Evolutionary conservation across 1,284 basidiomycete genomes (phyloP), one percentile per base, ranked within the genome.

Genomic region (Veloboletus limbatus): DNA sequence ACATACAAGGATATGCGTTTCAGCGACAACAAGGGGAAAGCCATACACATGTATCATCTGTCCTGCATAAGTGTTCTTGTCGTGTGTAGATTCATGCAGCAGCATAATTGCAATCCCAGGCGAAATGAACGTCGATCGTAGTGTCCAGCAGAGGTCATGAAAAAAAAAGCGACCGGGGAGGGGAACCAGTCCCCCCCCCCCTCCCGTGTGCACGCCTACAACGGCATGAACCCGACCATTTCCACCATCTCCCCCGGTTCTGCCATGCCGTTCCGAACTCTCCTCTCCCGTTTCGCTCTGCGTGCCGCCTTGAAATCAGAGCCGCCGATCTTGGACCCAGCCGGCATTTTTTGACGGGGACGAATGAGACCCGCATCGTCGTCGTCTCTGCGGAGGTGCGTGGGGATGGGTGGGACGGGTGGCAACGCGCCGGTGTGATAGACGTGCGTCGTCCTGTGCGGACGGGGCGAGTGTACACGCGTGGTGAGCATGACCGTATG

Each of bases 281-380:
- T 59, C 2, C 57, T 51, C 20, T 65, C 59, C 14, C 62, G 54
- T 30, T 65, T 62, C 2, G 63, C 55, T 14, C 53, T 50, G 5
- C 49, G 42, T 2, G 62, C 63, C 0, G 63, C 58, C 40, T 65
- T 66, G 58, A 66, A 66, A 1, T 65, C 63, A 2, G 60, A 28
- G 0, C 59, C 57, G 1, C 61, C 61, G 2, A 63, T 45, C 27
- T 26, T 58, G 18, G 61, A 67, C 0, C 61, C 65, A 0, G 55
- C 61, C 0, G 50, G 33, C 34, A 56, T 6, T 16, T 63, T 59
- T 10, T 40, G 39, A n/a, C 61, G 61, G 1, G 49, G 45, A 1
- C 52, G 54, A 14, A 63, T n/a, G 16, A 63, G 48, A 0, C 61
- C 63, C 0, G 41, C 26, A 1, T 40, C 28, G 2, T 40, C 28